phyloP scores from a whole-genome alignment of 1,139 yeast species.

The Zygotorulaspora mrakii region DNA sequence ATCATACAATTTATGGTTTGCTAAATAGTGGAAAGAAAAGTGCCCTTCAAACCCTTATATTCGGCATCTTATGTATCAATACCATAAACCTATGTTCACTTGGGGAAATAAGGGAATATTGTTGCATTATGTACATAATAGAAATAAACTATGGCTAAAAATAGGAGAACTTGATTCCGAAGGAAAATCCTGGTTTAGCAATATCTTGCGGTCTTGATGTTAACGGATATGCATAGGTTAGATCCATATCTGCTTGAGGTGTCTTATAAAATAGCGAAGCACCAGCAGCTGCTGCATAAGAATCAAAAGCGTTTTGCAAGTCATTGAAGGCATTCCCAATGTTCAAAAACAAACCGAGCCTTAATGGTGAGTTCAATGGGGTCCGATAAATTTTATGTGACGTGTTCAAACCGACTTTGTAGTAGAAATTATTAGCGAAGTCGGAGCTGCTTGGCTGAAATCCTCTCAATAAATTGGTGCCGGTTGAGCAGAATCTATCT shows the following conservation, averaged over 20 bases:
- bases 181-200: slow-evolving; percentile 36
- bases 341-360: slow-evolving; percentile 33
- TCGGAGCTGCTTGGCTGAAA: slow-evolving; percentile 73
- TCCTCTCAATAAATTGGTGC: slow-evolving; percentile 76
- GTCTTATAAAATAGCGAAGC: slow-evolving; percentile 35
- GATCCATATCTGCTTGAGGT: slow-evolving; percentile 32
- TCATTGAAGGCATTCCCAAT: slow-evolving; percentile 20
- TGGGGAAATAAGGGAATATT: no score
- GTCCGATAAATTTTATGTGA: slow-evolving; percentile 34
- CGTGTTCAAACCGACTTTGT: slow-evolving; percentile 32
- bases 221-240: slow-evolving; percentile 37
- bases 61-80: no score
- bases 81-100: no score
- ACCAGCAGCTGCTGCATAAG: slow-evolving; percentile 35
- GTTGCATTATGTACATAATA: slow-evolving; percentile 1
- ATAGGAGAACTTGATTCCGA: slow-evolving; percentile 35
- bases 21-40: no score
- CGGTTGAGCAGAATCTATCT: slow-evolving; percentile 59
- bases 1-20: no score
- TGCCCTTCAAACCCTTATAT: no score
- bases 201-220: slow-evolving; percentile 30
- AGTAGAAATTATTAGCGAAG: slow-evolving; percentile 45
- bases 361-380: slow-evolving; percentile 29
- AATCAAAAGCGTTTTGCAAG: slow-evolving; percentile 10
- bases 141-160: slow-evolving; percentile 13